These are phyloP conservation scores for Colletotrichum orbiculare DNA, from an alignment of 2,329 filamentous ascomycete genomes.

Conservation along the genomic window DNA sequence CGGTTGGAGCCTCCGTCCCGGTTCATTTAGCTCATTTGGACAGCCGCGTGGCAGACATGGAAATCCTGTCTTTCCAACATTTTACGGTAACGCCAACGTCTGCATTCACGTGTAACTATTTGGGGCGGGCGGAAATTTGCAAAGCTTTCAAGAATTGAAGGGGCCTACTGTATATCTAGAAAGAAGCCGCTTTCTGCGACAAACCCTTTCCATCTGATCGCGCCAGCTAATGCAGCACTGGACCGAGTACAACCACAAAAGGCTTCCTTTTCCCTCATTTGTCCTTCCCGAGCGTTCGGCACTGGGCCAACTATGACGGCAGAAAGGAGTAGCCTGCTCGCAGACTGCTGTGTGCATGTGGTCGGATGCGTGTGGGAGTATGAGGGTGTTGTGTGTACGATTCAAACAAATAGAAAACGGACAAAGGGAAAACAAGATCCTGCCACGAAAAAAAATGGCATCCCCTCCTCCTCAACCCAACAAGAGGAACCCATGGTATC, in stretches of 20 bases:
- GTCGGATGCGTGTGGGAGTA: not conserved
- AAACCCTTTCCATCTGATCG: slow-evolving; percentile 11
- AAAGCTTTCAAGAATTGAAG: slow-evolving; percentile 29
- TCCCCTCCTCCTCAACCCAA: slow-evolving; percentile 31
- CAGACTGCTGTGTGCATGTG: slow-evolving; percentile 29
- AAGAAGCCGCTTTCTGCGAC: slow-evolving; percentile 30
- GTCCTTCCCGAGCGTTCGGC: slow-evolving; percentile 15
- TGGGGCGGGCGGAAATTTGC: not conserved
- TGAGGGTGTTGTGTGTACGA: slow-evolving; percentile 35
- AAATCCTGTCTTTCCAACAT: slow-evolving; percentile 16
- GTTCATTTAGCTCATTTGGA: slow-evolving; percentile 10
- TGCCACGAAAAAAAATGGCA: slow-evolving; percentile 27
- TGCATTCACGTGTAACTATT: too few species aligned
- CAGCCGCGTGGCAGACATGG: slow-evolving; percentile 30
- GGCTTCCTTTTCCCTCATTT: slow-evolving; percentile 18
- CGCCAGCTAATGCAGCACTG: slow-evolving; percentile 34
- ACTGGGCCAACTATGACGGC: slow-evolving; percentile 19
- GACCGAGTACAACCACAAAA: slow-evolving; percentile 27
- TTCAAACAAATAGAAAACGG: slow-evolving; percentile 37
- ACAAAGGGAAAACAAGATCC: slow-evolving; percentile 38
- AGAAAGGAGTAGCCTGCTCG: slow-evolving; percentile 34
- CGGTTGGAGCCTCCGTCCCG: slow-evolving; percentile 2
- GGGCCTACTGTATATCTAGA: slow-evolving; percentile 34
- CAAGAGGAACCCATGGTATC: slow-evolving; percentile 33
- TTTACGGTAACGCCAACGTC: not conserved